Evolutionary conservation across 1,284 basidiomycete species (phyloP).

Genomic region (Ceratobasidium sp.): DNA sequence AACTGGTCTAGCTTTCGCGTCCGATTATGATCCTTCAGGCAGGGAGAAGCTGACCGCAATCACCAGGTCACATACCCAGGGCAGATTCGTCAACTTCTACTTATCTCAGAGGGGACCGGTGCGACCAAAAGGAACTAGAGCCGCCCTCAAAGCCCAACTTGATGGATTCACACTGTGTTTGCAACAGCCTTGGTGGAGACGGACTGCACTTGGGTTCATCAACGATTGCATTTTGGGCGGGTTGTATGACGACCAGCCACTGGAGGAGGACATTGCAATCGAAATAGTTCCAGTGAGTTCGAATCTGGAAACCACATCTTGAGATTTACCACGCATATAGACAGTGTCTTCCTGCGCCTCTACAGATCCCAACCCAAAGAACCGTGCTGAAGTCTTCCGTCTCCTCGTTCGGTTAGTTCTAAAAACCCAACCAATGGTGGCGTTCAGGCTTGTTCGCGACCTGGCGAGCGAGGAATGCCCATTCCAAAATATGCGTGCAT

Average conservation of each 20-base stretch:
- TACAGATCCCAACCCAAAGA: slow-evolving; percentile 2
- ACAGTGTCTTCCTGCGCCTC: slow-evolving; percentile 11
- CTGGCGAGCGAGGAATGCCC: slow-evolving; percentile 20
- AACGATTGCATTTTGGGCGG: background rate
- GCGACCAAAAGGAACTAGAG: background rate
- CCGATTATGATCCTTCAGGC: no score
- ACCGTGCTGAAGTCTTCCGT: background rate
- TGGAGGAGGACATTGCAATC: slow-evolving; percentile 14
- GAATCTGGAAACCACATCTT: background rate
- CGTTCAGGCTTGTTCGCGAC: slow-evolving; percentile 16
- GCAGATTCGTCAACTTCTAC: background rate
- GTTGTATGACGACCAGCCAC: background rate
- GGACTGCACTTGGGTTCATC: background rate
- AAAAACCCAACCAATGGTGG: slow-evolving; percentile 1
- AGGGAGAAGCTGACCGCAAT: background rate
- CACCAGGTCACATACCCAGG: no score
- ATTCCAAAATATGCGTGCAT: slow-evolving; percentile 19
- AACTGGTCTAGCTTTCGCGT: no score
- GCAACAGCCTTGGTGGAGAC: slow-evolving; percentile 1
- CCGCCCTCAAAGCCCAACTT: background rate
- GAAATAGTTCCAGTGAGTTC: slow-evolving; percentile 13
- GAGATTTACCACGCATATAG: background rate
- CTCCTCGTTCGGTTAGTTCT: slow-evolving; percentile 3
- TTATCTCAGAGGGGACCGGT: background rate
- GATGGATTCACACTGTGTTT: background rate